These are phyloP conservation scores for Citrullus mucosospermus DNA, from an alignment of 306 rosid genomes.

Conservation along the genomic window DNA sequence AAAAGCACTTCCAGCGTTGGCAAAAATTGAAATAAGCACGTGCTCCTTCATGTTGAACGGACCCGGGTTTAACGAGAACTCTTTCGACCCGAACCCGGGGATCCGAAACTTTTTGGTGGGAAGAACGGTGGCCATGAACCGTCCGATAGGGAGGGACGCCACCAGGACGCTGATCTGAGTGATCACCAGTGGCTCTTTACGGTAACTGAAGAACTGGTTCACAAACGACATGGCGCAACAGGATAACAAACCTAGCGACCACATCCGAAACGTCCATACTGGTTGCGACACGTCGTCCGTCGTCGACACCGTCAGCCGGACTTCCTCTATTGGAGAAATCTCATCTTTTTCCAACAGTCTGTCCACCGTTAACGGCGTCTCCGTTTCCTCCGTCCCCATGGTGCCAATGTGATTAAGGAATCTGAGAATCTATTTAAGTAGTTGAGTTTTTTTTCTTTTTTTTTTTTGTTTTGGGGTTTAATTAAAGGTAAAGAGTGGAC, in stretches of 20 bases:
- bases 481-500: no score
- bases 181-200: conserved; percentile 50
- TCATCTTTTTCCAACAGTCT: conserved; percentile 21
- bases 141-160: conserved; percentile 53
- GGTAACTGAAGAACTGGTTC: conserved; percentile 71
- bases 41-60: conserved; percentile 87
- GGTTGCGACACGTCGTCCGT: conserved; percentile 52
- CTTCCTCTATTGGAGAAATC: conserved; percentile 53
- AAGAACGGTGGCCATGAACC: conserved; percentile 47
- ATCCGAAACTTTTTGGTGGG: conserved; percentile 29
- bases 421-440: neutral
- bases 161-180: conserved; percentile 52
- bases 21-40: conserved; percentile 64
- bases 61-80: conserved; percentile 53
- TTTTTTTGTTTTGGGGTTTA: no score
- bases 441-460: neutral
- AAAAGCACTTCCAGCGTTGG: conserved; percentile 62
- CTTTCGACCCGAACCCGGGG: conserved; percentile 27
- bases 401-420: neutral
- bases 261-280: conserved; percentile 87
- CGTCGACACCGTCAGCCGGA: conserved; percentile 50
- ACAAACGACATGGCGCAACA: conserved; percentile 57
- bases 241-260: conserved; percentile 50
- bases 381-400: conserved; percentile 6
- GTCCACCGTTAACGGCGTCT: neutral